Evolutionary conservation across 2,329 filamentous ascomycete genomes (phyloP), one percentile per base, ranked within the genome.

Genomic region (Sclerotinia borealis): DNA sequence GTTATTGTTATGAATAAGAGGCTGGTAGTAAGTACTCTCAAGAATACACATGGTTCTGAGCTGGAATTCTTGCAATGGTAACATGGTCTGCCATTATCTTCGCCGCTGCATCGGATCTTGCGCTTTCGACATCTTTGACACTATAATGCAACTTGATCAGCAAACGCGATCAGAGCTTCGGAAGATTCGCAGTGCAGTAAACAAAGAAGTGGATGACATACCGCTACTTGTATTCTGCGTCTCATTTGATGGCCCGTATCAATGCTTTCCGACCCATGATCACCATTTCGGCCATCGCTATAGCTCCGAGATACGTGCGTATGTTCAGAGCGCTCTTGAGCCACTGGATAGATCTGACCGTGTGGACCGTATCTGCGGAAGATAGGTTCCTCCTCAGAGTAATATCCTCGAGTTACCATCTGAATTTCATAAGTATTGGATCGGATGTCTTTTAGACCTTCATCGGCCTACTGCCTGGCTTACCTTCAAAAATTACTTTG

Each of bases 81-180:
- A 76, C 93, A 98, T n/a, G 69, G 69, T 6, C 88, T 86, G n/a
- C 89, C 89, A 71, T 88, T 85, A 37, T 89, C 90, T 39, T 96
- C 92, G 49, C 93, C 93, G 72, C 90, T 96, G 78, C 93, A 98
- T 70, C 91, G 89, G 71, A 98, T 98, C 80, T 98, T 98, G 64
- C 93, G 85, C 78, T 93, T 93, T 65, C 93, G 86, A 77, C 93
- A 98, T 69, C 93, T 86, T 41, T 86, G 85, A 75, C 93, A 98
- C 93, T 97, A 68, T 25, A 25, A 37, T 61, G 64, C 37, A 52
- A 43, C 61, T n/a, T 63, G 49, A 25, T 58, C 29, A 62, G 59
- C 34, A 37, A 56, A 47, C 17, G 1, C 25, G 22, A 10, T 49
- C 25, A 45, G 51, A 55, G 25, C 39, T 4, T 9, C 10, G 41